Evolutionary conservation across 805 yeast genomes (phyloP).

Genomic region (Yarrowia divulgata): DNA sequence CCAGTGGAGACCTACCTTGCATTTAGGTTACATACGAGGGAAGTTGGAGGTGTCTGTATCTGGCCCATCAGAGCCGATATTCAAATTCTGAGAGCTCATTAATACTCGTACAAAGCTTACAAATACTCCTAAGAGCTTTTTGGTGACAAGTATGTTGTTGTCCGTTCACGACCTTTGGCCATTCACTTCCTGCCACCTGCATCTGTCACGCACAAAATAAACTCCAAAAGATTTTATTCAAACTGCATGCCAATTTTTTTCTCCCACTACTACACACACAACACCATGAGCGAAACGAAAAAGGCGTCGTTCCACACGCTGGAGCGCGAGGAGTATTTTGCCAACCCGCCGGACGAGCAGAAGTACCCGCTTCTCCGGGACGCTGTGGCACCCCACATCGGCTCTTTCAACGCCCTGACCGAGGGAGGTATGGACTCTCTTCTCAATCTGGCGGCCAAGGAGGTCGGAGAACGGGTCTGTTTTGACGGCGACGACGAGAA

Average conservation of each 20-base stretch:
- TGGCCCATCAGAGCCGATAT: too few species aligned
- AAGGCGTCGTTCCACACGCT: slow-evolving; percentile 76
- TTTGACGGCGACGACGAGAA: slow-evolving; percentile 78
- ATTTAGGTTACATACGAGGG: too few species aligned
- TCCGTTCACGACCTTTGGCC: too few species aligned
- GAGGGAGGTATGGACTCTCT: slow-evolving; percentile 85
- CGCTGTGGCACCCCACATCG: slow-evolving; percentile 94
- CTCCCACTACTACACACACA: background rate
- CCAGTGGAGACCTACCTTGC: too few species aligned
- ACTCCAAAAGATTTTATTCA: slow-evolving; percentile 24
- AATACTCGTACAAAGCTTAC: too few species aligned
- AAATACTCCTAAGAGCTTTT: too few species aligned
- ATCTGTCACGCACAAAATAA: slow-evolving; percentile 4
- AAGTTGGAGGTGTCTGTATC: too few species aligned
- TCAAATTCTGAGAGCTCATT: too few species aligned
- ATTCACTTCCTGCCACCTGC: background rate
- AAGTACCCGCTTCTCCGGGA: slow-evolving; percentile 83
- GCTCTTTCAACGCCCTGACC: slow-evolving; percentile 93
- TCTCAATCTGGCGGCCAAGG: slow-evolving; percentile 82
- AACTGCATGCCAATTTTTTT: background rate
- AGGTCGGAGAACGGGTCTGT: slow-evolving; percentile 84
- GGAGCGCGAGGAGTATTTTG: slow-evolving; percentile 84
- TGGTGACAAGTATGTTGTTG: too few species aligned
- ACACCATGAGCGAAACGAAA: slow-evolving; percentile 28
- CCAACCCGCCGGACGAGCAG: slow-evolving; percentile 87